phyloP scores from a whole-genome alignment of 768 basidiomycete genomes.

The Leccinum olivaceopallidum region DNA sequence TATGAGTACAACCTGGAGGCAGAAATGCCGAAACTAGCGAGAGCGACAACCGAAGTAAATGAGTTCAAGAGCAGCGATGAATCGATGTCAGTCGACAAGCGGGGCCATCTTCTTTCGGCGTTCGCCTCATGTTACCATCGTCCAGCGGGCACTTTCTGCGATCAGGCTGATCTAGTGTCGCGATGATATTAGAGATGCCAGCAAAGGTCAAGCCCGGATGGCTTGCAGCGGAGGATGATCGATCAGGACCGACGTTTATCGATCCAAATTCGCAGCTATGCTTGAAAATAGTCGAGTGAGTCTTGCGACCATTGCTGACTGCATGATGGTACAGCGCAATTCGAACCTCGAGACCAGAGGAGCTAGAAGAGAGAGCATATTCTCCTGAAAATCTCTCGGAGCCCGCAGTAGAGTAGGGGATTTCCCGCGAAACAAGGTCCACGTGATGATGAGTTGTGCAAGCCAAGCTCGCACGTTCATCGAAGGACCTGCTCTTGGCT shows the following conservation, averaged over 20 bases:
- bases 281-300: conserved; percentile 9
- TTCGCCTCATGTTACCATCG: conserved; percentile 21
- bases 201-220: conserved; percentile 1
- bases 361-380: neutral
- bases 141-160: conserved; percentile 1
- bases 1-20: neutral
- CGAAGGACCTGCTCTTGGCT: neutral
- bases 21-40: neutral
- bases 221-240: conserved; percentile 2
- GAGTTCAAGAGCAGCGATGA: neutral
- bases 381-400: neutral
- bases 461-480: conserved; percentile 6
- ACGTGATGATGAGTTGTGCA: neutral
- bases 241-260: neutral
- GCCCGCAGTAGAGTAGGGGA: neutral
- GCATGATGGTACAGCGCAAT: neutral
- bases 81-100: neutral
- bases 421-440: conserved; percentile 20
- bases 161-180: conserved; percentile 5
- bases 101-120: neutral
- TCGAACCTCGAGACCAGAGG: neutral
- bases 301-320: neutral
- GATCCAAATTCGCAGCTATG: neutral
- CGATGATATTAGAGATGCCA: neutral
- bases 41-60: neutral